These are phyloP conservation scores for Dipteronia sinensis DNA, from an alignment of 345 rosid species.

Conservation along the genomic window DNA sequence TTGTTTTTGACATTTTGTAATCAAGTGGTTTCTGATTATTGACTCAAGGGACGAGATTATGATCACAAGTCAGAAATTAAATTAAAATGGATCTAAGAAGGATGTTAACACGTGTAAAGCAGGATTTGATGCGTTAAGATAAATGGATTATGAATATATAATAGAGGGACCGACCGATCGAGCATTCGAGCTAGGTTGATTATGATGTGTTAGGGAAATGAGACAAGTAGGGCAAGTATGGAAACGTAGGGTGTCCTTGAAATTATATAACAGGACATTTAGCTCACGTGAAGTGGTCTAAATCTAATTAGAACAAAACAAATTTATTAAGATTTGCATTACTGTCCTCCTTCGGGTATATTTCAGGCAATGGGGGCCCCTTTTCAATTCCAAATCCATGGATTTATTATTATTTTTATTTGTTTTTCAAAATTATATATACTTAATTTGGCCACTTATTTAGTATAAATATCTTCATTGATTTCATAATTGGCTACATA, in stretches of 20 bases:
- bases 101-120: not conserved
- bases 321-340: constrained; percentile 1
- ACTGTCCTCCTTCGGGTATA: not conserved
- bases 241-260: not conserved
- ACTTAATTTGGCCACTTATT: no score
- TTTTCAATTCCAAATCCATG: not conserved
- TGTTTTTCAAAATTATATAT: no score
- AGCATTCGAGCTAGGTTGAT: not conserved
- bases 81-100: no score
- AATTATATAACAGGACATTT: not conserved
- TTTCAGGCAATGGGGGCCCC: not conserved
- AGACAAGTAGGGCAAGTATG: constrained; percentile 8
- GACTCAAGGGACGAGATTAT: no score
- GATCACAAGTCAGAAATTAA: no score
- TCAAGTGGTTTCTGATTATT: no score
- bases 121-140: not conserved
- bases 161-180: not conserved
- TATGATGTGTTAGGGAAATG: not conserved
- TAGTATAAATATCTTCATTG: no score
- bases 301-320: not conserved
- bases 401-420: no score
- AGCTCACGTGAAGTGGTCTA: constrained; percentile 13
- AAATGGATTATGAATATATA: not conserved
- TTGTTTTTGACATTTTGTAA: no score
- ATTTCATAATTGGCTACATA: no score